Conservation (phyloP, 2,329 filamentous ascomycete species). For the Aspergillus proliferans region DNA sequence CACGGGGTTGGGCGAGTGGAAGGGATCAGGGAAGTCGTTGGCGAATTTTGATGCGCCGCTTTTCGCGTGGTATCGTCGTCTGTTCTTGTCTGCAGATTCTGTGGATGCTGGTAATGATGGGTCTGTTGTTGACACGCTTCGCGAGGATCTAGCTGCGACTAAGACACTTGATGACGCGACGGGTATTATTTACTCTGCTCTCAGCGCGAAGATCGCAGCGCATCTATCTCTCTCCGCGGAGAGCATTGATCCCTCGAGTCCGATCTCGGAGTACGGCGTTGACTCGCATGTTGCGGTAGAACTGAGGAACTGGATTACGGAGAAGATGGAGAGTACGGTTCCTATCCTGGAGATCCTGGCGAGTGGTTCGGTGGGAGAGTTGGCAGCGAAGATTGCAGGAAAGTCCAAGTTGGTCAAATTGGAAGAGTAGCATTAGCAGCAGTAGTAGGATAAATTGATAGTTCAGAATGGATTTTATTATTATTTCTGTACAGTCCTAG, state of each 20-base stretch:
- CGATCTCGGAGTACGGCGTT: constrained; percentile 32
- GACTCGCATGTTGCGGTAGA: constrained; percentile 44
- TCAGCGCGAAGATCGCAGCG: constrained; percentile 13
- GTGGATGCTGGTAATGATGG: neutral
- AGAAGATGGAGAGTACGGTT: constrained; percentile 25
- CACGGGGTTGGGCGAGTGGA: constrained; percentile 19
- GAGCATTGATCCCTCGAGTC: constrained; percentile 15
- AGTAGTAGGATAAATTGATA: too few relatives aligned
- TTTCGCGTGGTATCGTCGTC: constrained; percentile 18
- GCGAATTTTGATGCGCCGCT: constrained; percentile 18
- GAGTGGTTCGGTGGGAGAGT: constrained; percentile 16
- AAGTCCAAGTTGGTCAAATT: constrained; percentile 5
- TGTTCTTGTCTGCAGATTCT: neutral
- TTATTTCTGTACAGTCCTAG: neutral
- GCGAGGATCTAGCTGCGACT: constrained; percentile 4
- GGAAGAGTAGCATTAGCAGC: neutral
- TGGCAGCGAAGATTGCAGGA: constrained; percentile 16
- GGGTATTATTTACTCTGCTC: constrained; percentile 7
- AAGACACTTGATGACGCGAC: constrained; percentile 15
- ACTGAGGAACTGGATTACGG: constrained; percentile 38
- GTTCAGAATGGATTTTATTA: neutral
- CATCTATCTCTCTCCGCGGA: constrained; percentile 15
- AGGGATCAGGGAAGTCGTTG: constrained; percentile 11
- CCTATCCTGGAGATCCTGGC: constrained; percentile 25
- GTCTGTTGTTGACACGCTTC: constrained; percentile 3